These are phyloP conservation scores for Metarhizium humberi DNA, from an alignment of 2,329 filamentous ascomycete genomes.

Conservation along the genomic window DNA sequence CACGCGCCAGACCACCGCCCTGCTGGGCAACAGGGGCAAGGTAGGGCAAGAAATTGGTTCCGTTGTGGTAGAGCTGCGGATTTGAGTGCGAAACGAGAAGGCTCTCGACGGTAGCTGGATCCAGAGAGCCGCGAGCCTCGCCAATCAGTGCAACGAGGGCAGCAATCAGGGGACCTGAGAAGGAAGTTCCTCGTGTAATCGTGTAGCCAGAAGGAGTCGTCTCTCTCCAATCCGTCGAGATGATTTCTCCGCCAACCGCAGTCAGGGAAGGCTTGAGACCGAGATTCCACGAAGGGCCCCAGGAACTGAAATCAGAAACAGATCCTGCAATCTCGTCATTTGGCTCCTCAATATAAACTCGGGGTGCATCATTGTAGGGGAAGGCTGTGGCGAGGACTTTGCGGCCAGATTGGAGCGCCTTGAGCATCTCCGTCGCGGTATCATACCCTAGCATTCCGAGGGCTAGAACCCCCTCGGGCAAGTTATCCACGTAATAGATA, in stretches of 20 bases:
- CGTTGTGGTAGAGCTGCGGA: conserved; percentile 33
- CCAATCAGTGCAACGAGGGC: conserved; percentile 29
- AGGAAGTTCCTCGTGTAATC: too few relatives aligned
- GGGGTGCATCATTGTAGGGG: too few relatives aligned
- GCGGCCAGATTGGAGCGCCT: too few relatives aligned
- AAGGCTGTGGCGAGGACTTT: too few relatives aligned
- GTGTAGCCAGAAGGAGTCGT: too few relatives aligned
- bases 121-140: conserved; percentile 32
- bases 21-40: conserved; percentile 45
- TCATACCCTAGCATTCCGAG: too few relatives aligned
- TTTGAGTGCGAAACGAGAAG: conserved; percentile 30
- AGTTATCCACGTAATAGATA: too few relatives aligned
- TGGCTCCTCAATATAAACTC: too few relatives aligned
- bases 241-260: conserved; percentile 29
- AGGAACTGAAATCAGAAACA: conserved; percentile 22
- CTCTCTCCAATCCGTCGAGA: too few relatives aligned
- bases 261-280: conserved; percentile 30
- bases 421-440: too few relatives aligned
- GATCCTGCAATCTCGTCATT: neutral
- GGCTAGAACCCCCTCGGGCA: too few relatives aligned
- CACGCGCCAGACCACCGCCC: conserved; percentile 35
- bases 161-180: conserved; percentile 6
- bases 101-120: conserved; percentile 33
- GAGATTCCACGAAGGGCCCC: conserved; percentile 32
- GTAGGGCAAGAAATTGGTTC: conserved; percentile 15